Evolutionary conservation across 208 protist species (phyloP), one percentile per base, ranked within the genome.

Genomic region (Acanthamoeba royreba): DNA sequence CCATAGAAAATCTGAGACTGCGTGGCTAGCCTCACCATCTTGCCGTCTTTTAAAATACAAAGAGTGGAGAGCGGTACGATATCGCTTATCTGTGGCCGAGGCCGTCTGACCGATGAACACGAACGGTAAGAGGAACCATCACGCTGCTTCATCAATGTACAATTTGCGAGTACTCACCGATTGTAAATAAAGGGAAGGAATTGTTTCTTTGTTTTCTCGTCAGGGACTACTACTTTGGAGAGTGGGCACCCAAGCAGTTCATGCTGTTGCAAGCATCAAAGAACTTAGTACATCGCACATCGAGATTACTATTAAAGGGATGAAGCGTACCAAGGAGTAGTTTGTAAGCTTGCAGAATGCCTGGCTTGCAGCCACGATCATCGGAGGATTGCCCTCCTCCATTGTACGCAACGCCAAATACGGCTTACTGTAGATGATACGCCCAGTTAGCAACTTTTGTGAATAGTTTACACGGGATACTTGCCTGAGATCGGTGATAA

Each of bases 181-280:
- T 85, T 85, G 74, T 85, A 85, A 2, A 85, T 40, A 53, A 53
- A 3, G 19, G 74, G 74, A 22, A 85, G 74, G 74, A 85, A 85
- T 45, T 85, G 74, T 11, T 53, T 47, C 43, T 85, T 85, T 5
- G 53, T 8, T 28, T 85, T 85, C 28, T 85, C 74, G 19, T 85
- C 74, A 22, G 74, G 74, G n/a, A 85, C 74, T 17, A 85, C 53
- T 40, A 85, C 53, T 45, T 85, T 85, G 11, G 74, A 85, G n/a
- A 85, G 74, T 11, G 74, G 74, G 25, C 74, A 85, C 4, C 74
- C 74, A 45, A 85, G 74, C 74, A 85, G 74, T 28, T 85, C 74
- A 28, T 85, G 74, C 74, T 85, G 74, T 61, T 17, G 1, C 52
- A 2, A n/a, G 52, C 52, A 17, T 17, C 9, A 9, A 9, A 9